A percentile compares a stretch with the other conserved stretches of the same genome.
phyloP scores from a whole-genome alignment of 2,329 filamentous ascomycete species.

The Xylariaceae sp. region DNA sequence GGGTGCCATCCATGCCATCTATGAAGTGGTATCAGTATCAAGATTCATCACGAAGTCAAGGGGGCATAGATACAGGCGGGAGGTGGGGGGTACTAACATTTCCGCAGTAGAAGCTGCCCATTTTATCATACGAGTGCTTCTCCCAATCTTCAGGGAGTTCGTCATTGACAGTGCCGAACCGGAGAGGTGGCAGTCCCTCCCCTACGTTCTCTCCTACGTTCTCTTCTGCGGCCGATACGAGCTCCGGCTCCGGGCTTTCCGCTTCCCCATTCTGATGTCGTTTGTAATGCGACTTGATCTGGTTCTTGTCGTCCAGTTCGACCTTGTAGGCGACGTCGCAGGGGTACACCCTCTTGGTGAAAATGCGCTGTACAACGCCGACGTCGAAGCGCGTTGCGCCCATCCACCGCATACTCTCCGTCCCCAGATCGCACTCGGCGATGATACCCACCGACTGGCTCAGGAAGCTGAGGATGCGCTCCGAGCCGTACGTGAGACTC shows the following conservation, averaged over 20 bases:
- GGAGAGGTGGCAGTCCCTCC: conserved; percentile 62
- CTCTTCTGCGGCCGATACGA: no score
- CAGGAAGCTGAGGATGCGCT: conserved; percentile 75
- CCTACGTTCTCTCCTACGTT: no score
- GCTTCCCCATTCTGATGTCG: conserved; percentile 30
- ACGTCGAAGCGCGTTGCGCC: conserved; percentile 78
- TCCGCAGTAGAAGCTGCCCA: conserved; percentile 91
- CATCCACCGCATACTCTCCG: conserved; percentile 91
- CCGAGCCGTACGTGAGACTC: conserved; percentile 76
- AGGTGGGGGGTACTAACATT: conserved; percentile 59
- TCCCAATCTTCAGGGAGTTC: conserved; percentile 74
- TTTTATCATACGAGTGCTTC: conserved; percentile 63
- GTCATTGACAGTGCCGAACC: conserved; percentile 75
- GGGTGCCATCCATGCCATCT: conserved; percentile 88
- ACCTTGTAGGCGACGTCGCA: conserved; percentile 84
- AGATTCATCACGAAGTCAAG: neutral
- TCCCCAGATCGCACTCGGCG: conserved; percentile 83
- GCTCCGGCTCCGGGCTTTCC: conserved; percentile 32
- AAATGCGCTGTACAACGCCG: conserved; percentile 72
- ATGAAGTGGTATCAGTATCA: conserved; percentile 13
- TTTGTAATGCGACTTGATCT: conserved; percentile 68
- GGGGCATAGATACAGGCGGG: neutral
- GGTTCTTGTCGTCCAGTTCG: conserved; percentile 68
- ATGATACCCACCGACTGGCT: conserved; percentile 87
- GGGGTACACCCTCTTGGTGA: conserved; percentile 75